Conservation (phyloP, 2,329 filamentous ascomycete genomes). For the Blastomyces emzantsi region DNA sequence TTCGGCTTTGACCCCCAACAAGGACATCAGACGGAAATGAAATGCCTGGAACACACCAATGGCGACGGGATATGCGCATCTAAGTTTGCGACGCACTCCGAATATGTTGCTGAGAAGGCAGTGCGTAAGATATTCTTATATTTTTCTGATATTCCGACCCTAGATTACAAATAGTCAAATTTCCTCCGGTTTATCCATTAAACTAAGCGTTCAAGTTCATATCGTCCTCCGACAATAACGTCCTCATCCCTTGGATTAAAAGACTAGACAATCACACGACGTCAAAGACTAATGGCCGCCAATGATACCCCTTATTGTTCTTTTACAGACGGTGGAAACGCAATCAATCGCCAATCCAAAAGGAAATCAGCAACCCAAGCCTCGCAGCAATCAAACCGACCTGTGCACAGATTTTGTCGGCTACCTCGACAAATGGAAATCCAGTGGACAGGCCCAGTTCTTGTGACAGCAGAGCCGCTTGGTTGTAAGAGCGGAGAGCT, state of each 20-base stretch:
- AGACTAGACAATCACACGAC: neutral
- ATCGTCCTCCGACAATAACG: neutral
- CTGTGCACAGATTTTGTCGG: neutral
- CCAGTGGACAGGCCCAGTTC: neutral
- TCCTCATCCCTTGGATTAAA: neutral
- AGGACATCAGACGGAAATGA: too few species aligned
- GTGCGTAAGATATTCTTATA: neutral
- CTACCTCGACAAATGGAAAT: neutral
- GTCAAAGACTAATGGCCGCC: neutral
- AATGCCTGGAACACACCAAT: too few species aligned
- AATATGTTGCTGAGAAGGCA: neutral
- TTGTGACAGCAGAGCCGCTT: neutral
- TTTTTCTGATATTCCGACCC: neutral
- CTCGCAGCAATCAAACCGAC: neutral
- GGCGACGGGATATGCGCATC: too few species aligned
- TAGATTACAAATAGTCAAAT: neutral
- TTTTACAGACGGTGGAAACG: neutral
- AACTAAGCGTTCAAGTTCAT: too few species aligned
- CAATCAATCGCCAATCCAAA: neutral
- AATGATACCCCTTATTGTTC: neutral
- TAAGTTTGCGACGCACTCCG: neutral
- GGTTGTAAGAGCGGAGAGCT: neutral
- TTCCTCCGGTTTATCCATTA: neutral
- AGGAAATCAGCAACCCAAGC: neutral
- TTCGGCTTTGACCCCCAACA: too few species aligned